Evolutionary conservation across 2,329 filamentous ascomycete genomes (phyloP), one percentile per base, ranked within the genome.

Genomic region (Aspergillus sp.): DNA sequence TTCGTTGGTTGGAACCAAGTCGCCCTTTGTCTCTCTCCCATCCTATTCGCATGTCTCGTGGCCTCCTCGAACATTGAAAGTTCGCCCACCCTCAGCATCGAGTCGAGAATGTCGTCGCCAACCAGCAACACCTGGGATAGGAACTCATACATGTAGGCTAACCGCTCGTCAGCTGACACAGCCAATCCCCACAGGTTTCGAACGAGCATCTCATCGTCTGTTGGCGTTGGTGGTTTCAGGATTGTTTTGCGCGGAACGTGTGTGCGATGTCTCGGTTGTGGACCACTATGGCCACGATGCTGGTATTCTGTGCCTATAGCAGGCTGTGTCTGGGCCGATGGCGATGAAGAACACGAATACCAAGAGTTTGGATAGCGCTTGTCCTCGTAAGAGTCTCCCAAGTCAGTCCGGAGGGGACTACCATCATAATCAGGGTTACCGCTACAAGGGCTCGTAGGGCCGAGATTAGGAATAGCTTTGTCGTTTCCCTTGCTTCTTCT

Each of bases 151-250:
- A 30, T 57, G 47, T 60, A 50, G 4, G 54, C 32, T 9, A 62
- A 34, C 2, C 55, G 54, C 5, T 47, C 15, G 12, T 62, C 56
- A 5, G 56, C 30, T 12, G 48, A 30, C 13, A 38, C 11, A 3
- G 57, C 22, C 45, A 62, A 45, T 7, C 26, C n/a, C 39, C 58
- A 59, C 2, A 62, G 55, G n/a, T 63, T 64, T 2, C 30, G 42
- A 20, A 47, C 36, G 26, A 57, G 26, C 45, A 63, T 63, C 20
- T 60, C 59, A 7, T 60, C 42, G 32, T 64, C 64, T 2, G 34
- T 26, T 2, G 56, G 3, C 3, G 64, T 63, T 11, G 61, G 59
- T 3, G 56, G 56, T 34, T 61, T 64, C 12, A 62, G 47, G 39
- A 61, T 62, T 12, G 60, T 38, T 20, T 51, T 58, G 13, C 24